Evolutionary conservation across 1,139 yeast species (phyloP).

Genomic region (Torulaspora pretoriensis): DNA sequence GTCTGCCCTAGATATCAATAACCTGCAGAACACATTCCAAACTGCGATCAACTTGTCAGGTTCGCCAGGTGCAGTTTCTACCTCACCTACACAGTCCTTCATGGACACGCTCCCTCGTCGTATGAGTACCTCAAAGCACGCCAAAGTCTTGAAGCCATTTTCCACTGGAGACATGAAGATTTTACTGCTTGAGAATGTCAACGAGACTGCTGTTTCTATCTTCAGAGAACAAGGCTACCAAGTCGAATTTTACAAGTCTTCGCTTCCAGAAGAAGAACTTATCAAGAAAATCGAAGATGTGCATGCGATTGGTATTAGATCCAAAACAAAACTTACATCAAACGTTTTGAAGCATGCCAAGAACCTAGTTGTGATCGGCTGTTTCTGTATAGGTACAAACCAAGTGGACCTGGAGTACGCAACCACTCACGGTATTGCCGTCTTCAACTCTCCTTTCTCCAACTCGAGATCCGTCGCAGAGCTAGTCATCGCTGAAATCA

Average conservation of each 20-base stretch:
- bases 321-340: slow-evolving; percentile 85
- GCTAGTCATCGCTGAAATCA: slow-evolving; percentile 91
- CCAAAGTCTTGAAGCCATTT: slow-evolving; percentile 44
- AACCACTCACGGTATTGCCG: slow-evolving; percentile 90
- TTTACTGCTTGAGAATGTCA: slow-evolving; percentile 85
- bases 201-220: slow-evolving; percentile 83
- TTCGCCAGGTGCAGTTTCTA: slow-evolving; percentile 69
- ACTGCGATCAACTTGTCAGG: slow-evolving; percentile 43
- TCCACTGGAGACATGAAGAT: slow-evolving; percentile 74
- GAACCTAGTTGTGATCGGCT: slow-evolving; percentile 86
- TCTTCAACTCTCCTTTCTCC: slow-evolving; percentile 97
- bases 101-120: slow-evolving; percentile 38
- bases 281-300: slow-evolving; percentile 90
- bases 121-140: slow-evolving; percentile 42
- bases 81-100: slow-evolving; percentile 47
- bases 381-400: slow-evolving; percentile 99
- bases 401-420: slow-evolving; percentile 94
- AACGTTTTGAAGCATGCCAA: slow-evolving; percentile 78
- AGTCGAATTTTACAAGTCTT: slow-evolving; percentile 87
- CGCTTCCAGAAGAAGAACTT: slow-evolving; percentile 87
- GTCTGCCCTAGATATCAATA: slow-evolving; percentile 33
- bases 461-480: slow-evolving; percentile 99
- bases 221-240: slow-evolving; percentile 91
- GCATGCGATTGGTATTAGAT: slow-evolving; percentile 96
- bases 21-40: slow-evolving; percentile 52